Evolutionary conservation across 495 filamentous ascomycete species (phyloP), one percentile per base, ranked within the genome.

Genomic region (Niebla homalea): DNA sequence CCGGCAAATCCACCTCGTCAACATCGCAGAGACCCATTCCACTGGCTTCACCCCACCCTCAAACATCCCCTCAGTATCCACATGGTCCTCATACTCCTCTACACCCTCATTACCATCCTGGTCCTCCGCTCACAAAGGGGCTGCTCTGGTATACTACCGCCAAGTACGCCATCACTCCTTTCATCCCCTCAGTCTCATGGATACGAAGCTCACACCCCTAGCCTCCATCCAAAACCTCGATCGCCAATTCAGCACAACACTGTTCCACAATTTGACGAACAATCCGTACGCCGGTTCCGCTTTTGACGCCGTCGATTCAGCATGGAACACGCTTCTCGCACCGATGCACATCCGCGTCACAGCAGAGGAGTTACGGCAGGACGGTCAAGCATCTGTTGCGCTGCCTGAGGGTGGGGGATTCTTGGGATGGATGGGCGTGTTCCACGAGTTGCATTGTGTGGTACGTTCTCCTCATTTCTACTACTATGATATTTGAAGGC

Each of bases 401-500:
- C 59, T 60, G 21, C 44, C 61, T 11, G 56, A 57, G 15, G 56
- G 54, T 21, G 62, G 55, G 22, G 65, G 64, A 29, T 63, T 65
- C 44, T 36, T 63, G 18, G 64, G 51, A 3, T 59, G 56, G 43
- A 8, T 68, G 25, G 60, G 60, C 10, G 64, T 66, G 5, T 61
- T 57, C 38, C 65, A 68, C 40, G 50, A 62, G 23, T 36, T 66
- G 0, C 65, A 68, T 46, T 68, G 65, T 26, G 48, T 65, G 4
- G 54, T 57, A 16, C 4, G 54, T 53, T 5, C 25, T 14, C 22
- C 36, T 36, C 20, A 48, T 18, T n/a, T n/a, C n/a, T n/a, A n/a
- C 26, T 12, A 16, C 10, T 6, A 11, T 7, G 6, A 12, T 14
- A n/a, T 4, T 25, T n/a, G 10, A 12, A 10, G 18, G 36, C 36